phyloP scores from a whole-genome alignment of 768 basidiomycete genomes.

The Suillus clintonianus region DNA sequence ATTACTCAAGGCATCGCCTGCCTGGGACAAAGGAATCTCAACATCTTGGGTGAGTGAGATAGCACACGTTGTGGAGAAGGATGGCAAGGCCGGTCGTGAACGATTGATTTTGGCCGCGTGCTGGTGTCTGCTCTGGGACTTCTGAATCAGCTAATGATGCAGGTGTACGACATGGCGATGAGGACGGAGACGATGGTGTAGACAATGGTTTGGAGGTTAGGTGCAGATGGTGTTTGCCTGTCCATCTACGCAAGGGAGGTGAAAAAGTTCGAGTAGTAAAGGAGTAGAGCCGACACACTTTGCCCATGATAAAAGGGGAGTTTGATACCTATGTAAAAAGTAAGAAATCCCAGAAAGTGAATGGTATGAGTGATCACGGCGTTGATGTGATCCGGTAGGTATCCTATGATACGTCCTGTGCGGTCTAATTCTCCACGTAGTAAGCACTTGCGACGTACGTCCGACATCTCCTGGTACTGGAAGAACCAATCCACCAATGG shows the following conservation, averaged over 20 bases:
- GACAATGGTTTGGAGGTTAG: slow-evolving; percentile 47
- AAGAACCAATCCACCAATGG: slow-evolving; percentile 75
- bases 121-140: slow-evolving; percentile 18
- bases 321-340: slow-evolving; percentile 83
- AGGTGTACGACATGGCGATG: slow-evolving; percentile 10
- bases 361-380: no score
- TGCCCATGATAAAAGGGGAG: slow-evolving; percentile 83
- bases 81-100: slow-evolving; percentile 85
- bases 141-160: slow-evolving; percentile 27
- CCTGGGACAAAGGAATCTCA: slow-evolving; percentile 72
- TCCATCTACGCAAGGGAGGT: slow-evolving; percentile 48
- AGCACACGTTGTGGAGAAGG: slow-evolving; percentile 80
- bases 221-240: slow-evolving; percentile 67
- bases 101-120: slow-evolving; percentile 38
- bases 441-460: slow-evolving; percentile 30
- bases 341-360: slow-evolving; percentile 74
- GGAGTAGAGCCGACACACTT: slow-evolving; percentile 38
- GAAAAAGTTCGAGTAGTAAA: slow-evolving; percentile 1
- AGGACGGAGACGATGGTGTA: slow-evolving; percentile 27
- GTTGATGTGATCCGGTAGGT: slow-evolving; percentile 85
- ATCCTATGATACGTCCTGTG: slow-evolving; percentile 44
- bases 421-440: not conserved
- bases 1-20: slow-evolving; percentile 75
- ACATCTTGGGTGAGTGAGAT: slow-evolving; percentile 82
- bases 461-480: slow-evolving; percentile 85